Base-by-base conservation (phyloP, 441 rosid genomes). In the Pelargonium australe region DNA sequence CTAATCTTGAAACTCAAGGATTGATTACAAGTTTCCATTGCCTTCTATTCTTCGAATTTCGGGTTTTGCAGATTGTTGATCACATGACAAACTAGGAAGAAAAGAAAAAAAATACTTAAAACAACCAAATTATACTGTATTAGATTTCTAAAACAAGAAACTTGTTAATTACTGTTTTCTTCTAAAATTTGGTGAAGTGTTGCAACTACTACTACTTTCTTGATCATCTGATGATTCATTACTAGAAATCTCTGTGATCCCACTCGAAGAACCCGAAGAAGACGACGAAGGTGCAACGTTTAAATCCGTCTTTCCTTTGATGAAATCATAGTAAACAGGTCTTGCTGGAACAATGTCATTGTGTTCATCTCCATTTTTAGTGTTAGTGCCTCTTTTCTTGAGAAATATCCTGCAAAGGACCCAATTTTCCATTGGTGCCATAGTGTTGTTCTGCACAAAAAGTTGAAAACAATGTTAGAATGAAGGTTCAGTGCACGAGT, bases 171-270 rank as follows among this genome's bases (percentile, higher is more conserved):
- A 34, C 60, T 53, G 20, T 53, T 53, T 53, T 53, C 60, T 16
- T 53, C 19, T 53, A 14, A 53, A 16, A 16, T 19, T 5, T 4
- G 60, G 53, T 6, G 14, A 53, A 53, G 20, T 53, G 7, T 53
- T 53, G 60, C 60, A 5, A 53, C 19, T 53, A 16, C 60, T 53
- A 16, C 60, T 53, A 1, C 6, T 53, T n/a, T 53, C 60, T 53
- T 53, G 20, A 16, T 19, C 20, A n/a, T 14, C 60, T 1, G 60
- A 14, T 14, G 23, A 53, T 53, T 16, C 60, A 7, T 53, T 14
- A 3, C 19, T 53, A 53, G 60, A 53, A 14, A 53, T 53, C 60
- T 53, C 60, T 53, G 60, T 53, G 60, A 53, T 53, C 23, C 60
- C 17, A 14, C 60, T 53, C 9, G 60, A 53, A 53, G 60, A 53